Conservation (phyloP, 352 stramenopile species). For the Blastocystis sp. region DNA sequence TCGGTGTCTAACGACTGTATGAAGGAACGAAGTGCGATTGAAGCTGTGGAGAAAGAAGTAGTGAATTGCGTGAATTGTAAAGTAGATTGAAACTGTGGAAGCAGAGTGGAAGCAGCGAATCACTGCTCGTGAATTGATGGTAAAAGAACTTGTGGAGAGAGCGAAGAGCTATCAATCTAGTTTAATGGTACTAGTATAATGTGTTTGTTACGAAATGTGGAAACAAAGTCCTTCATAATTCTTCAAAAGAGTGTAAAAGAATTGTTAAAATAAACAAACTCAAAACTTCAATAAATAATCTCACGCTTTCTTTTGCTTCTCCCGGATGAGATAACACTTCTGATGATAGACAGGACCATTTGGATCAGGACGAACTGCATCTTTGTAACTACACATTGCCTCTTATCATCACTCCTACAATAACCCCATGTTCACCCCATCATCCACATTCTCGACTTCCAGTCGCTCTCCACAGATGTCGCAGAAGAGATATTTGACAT, state of each 20-base stretch:
- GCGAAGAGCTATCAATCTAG: constrained; percentile 15
- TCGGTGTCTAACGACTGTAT: not conserved
- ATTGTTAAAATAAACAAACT: not conserved
- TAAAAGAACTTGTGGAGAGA: not conserved
- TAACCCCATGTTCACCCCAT: not conserved
- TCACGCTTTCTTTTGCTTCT: not conserved
- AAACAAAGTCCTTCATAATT: not conserved
- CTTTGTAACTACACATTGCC: not conserved
- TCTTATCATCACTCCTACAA: not conserved
- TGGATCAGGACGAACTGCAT: not conserved
- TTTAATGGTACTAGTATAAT: not conserved
- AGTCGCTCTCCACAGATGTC: constrained; percentile 20
- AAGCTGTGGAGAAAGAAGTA: not conserved
- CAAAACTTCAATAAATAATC: not conserved
- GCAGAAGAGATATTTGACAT: not conserved
- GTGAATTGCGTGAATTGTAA: not conserved
- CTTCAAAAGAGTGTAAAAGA: not conserved
- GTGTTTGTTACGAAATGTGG: not conserved
- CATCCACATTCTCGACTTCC: constrained; percentile 20
- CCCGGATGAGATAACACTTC: not conserved
- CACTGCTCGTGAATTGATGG: not conserved
- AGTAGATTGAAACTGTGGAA: not conserved
- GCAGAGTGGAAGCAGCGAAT: not conserved
- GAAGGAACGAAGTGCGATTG: not conserved
- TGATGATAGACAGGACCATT: constrained; percentile 3